These are phyloP conservation scores for Scutellaria baicalensis DNA, from an alignment of 257 asterid species.

Conservation along the genomic window DNA sequence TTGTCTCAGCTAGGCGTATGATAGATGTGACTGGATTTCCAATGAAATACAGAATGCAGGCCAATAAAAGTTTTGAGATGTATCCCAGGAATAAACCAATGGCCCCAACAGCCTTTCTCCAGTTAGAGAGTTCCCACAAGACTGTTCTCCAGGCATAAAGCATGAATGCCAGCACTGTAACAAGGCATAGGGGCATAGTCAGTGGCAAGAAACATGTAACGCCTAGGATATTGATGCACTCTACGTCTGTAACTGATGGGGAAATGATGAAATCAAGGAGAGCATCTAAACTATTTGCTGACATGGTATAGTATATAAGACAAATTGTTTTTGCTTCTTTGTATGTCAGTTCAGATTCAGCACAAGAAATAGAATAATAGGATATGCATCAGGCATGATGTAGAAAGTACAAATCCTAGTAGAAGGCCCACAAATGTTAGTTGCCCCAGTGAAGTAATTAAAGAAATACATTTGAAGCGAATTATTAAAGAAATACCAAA, in stretches of 20 bases:
- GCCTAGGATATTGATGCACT: background rate
- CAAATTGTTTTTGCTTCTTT: background rate
- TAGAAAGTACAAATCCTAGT: too few species aligned
- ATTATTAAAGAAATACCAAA: background rate
- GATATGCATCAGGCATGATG: background rate
- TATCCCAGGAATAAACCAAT: constrained; percentile 32
- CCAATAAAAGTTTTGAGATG: constrained; percentile 45
- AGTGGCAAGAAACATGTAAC: background rate
- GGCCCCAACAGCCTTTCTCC: constrained; percentile 37
- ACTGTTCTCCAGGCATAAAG: constrained; percentile 83
- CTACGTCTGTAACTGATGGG: background rate
- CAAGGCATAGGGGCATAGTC: background rate
- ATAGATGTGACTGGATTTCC: constrained; percentile 61
- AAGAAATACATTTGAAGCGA: too few species aligned
- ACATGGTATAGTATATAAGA: background rate
- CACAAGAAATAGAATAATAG: background rate
- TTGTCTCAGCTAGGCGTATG: constrained; percentile 47
- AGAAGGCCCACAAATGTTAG: too few species aligned
- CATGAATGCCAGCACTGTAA: constrained; percentile 55
- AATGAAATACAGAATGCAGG: constrained; percentile 45
- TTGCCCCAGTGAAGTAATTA: background rate
- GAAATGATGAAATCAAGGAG: background rate
- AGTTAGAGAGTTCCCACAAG: constrained; percentile 80
- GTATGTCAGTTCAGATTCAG: background rate
- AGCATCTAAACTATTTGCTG: background rate